Percentiles rank a stretch among this genome's conserved stretches.
These are phyloP conservation scores for Vigna hirtella DNA, from an alignment of 306 rosid genomes.

Conservation along the genomic window DNA sequence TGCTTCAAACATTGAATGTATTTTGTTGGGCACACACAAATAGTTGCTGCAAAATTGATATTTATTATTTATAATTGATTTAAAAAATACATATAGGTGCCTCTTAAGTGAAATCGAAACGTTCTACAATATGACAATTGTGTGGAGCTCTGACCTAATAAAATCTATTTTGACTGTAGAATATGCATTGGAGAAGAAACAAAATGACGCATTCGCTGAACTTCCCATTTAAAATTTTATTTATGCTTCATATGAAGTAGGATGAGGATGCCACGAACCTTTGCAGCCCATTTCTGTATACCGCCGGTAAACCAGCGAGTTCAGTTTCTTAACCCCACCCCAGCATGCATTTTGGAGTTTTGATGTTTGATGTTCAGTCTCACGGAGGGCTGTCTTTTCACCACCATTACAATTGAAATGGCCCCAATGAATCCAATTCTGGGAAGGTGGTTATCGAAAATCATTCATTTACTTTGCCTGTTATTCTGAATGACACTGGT, in stretches of 20 bases:
- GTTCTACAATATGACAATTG: conserved; percentile 54
- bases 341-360: conserved; percentile 11
- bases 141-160: conserved; percentile 62
- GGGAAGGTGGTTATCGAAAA: conserved; percentile 44
- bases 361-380: conserved; percentile 38
- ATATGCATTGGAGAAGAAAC: conserved; percentile 46
- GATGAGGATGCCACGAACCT: conserved; percentile 38
- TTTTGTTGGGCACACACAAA: conserved; percentile 19
- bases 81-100: conserved; percentile 60
- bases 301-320: neutral
- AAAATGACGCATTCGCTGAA: conserved; percentile 41
- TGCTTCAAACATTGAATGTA: neutral
- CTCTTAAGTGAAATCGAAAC: conserved; percentile 54
- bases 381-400: conserved; percentile 10
- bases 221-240: conserved; percentile 39
- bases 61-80: conserved; percentile 56
- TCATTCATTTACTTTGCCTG: conserved; percentile 45
- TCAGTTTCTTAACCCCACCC: conserved; percentile 31
- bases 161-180: conserved; percentile 54
- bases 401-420: conserved; percentile 28
- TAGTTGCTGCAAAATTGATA: conserved; percentile 51
- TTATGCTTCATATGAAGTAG: conserved; percentile 25
- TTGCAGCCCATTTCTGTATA: conserved; percentile 41
- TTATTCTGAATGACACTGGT: conserved; percentile 53
- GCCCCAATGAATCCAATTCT: conserved; percentile 43